Conservation (phyloP, 352 stramenopile species). For the Pythium pectinolyticum region DNA sequence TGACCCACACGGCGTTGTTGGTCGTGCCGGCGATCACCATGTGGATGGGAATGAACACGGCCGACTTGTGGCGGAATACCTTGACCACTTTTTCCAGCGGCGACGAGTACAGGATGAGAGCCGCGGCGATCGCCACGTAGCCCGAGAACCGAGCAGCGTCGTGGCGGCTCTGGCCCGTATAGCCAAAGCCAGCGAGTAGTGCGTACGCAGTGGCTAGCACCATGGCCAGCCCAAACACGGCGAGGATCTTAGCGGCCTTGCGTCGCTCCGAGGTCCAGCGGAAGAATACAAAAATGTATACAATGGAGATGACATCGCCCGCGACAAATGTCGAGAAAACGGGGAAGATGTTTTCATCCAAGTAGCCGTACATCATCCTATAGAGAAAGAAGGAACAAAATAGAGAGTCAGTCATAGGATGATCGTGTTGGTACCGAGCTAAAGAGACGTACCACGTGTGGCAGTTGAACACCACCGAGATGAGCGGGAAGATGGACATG, state of each 20-base stretch:
- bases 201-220: conserved; percentile 33
- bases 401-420: too few species aligned
- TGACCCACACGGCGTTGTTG: conserved; percentile 60
- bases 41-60: conserved; percentile 55
- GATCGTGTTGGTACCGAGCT: neutral
- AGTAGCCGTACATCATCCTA: conserved; percentile 50
- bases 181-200: conserved; percentile 34
- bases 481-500: conserved; percentile 53
- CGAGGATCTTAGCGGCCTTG: conserved; percentile 30
- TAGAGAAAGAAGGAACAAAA: neutral
- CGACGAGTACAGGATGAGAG: conserved; percentile 53
- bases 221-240: conserved; percentile 27
- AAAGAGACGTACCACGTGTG: conserved; percentile 29
- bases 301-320: conserved; percentile 39
- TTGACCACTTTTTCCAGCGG: conserved; percentile 54
- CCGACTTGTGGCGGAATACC: conserved; percentile 52
- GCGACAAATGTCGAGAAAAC: conserved; percentile 48
- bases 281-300: conserved; percentile 59
- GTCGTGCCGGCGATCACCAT: conserved; percentile 53
- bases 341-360: conserved; percentile 48
- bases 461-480: conserved; percentile 48
- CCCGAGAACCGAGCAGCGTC: conserved; percentile 35
- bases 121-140: conserved; percentile 44
- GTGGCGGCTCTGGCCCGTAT: conserved; percentile 34
- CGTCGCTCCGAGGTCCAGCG: conserved; percentile 41